Evolutionary conservation across 2,329 filamentous ascomycete genomes (phyloP).

Genomic region (Fusarium sp.): DNA sequence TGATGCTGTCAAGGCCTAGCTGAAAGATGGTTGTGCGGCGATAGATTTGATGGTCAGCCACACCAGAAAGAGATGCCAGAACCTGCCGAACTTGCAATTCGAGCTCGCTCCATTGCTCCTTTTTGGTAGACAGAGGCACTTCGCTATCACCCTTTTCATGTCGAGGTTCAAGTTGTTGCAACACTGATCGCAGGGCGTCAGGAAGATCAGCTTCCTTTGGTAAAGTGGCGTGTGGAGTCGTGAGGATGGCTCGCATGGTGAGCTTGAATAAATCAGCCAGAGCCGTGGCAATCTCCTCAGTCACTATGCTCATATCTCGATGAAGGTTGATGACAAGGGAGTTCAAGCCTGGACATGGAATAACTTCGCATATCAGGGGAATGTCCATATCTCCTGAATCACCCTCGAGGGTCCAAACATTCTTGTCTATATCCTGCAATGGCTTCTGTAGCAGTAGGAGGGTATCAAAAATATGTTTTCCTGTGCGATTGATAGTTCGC

Average conservation of each 20-base stretch:
- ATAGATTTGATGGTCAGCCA: conserved; percentile 59
- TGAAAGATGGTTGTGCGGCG: conserved; percentile 79
- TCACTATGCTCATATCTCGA: conserved; percentile 59
- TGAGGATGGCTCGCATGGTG: conserved; percentile 41
- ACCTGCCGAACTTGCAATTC: conserved; percentile 65
- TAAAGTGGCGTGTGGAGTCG: conserved; percentile 42
- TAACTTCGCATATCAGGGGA: conserved; percentile 79
- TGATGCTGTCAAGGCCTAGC: conserved; percentile 92
- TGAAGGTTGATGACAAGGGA: conserved; percentile 69
- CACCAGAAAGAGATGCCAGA: conserved; percentile 66
- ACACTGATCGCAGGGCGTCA: conserved; percentile 8
- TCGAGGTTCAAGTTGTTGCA: conserved; percentile 38
- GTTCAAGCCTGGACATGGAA: conserved; percentile 63
- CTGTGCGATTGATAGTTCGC: conserved; percentile 51
- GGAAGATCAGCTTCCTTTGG: conserved; percentile 39
- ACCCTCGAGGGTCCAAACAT: conserved; percentile 64
- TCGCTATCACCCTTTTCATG: conserved; percentile 30
- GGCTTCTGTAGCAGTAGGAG: conserved; percentile 80
- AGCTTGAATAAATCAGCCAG: conserved; percentile 47
- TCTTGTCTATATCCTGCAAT: conserved; percentile 62
- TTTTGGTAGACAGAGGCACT: conserved; percentile 19
- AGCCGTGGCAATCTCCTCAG: conserved; percentile 40
- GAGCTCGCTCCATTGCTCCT: conserved; percentile 57
- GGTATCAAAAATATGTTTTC: conserved; percentile 76
- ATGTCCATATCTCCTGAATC: conserved; percentile 75